Percentiles rank a stretch among this genome's conserved stretches.
Conservation (phyloP, 192 early-diverging fungal genomes). For the Coemansia sp. region DNA sequence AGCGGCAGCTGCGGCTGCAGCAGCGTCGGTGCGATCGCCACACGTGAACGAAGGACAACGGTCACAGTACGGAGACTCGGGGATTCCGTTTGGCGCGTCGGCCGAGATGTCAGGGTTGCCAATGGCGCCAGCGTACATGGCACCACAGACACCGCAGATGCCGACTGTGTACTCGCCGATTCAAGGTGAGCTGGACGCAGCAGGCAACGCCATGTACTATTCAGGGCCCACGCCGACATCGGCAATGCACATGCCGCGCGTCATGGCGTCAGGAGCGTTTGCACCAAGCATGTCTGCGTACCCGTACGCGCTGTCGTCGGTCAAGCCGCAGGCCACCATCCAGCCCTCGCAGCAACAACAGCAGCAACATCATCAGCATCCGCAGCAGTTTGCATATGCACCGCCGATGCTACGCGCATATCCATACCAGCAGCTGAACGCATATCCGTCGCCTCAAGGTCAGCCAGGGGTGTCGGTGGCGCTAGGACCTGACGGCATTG, state of each 20-base stretch:
- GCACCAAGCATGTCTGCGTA: conserved; percentile 21
- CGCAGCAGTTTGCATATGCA: conserved; percentile 32
- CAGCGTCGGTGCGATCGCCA: conserved; percentile 12
- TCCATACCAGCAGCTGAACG: conserved; percentile 31
- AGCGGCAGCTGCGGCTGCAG: conserved; percentile 17
- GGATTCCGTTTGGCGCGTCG: conserved; percentile 6
- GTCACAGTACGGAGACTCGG: neutral
- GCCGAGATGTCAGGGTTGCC: conserved; percentile 11
- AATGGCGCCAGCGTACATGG: conserved; percentile 20
- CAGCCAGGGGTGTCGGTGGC: conserved; percentile 19
- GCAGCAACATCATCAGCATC: conserved; percentile 15
- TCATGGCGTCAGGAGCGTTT: conserved; percentile 19
- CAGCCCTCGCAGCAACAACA: conserved; percentile 15
- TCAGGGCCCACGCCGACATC: conserved; percentile 25
- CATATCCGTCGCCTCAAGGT: conserved; percentile 18
- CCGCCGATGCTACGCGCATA: conserved; percentile 42
- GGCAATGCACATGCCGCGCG: conserved; percentile 25
- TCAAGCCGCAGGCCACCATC: conserved; percentile 27
- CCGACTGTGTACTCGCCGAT: conserved; percentile 37
- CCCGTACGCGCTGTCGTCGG: conserved; percentile 28
- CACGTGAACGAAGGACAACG: neutral
- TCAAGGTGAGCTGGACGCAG: conserved; percentile 25
- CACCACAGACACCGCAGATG: conserved; percentile 20
- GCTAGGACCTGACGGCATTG: conserved; percentile 24
- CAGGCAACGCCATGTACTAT: conserved; percentile 33